Conservation (phyloP, 331 rosid species). For the Acacia concinna region DNA sequence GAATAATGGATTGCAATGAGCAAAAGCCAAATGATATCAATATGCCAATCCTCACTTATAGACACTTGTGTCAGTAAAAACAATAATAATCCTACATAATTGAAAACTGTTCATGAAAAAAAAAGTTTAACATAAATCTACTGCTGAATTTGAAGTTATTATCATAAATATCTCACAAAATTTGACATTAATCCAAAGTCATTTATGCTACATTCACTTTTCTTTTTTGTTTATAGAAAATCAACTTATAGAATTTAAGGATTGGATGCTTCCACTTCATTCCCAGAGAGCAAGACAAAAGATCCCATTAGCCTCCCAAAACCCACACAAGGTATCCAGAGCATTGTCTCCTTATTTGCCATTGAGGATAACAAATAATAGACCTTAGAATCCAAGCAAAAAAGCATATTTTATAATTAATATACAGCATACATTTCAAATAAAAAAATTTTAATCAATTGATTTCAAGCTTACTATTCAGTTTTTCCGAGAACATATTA, state of each 20-base stretch:
- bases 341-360: background rate
- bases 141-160: background rate
- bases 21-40: background rate
- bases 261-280: background rate
- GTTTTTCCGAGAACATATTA: background rate
- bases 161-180: background rate
- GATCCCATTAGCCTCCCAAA: background rate
- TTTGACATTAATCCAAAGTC: background rate
- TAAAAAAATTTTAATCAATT: background rate
- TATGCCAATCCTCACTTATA: background rate
- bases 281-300: background rate
- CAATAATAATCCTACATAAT: background rate
- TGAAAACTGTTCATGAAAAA: background rate
- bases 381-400: background rate
- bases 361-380: background rate
- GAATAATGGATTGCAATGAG: background rate
- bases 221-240: background rate
- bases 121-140: background rate
- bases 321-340: background rate
- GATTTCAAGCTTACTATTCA: background rate
- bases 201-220: background rate
- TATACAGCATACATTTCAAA: background rate
- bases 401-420: background rate
- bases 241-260: background rate
- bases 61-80: background rate